Conservation (phyloP, 805 yeast species). For the Candida saitoana region DNA sequence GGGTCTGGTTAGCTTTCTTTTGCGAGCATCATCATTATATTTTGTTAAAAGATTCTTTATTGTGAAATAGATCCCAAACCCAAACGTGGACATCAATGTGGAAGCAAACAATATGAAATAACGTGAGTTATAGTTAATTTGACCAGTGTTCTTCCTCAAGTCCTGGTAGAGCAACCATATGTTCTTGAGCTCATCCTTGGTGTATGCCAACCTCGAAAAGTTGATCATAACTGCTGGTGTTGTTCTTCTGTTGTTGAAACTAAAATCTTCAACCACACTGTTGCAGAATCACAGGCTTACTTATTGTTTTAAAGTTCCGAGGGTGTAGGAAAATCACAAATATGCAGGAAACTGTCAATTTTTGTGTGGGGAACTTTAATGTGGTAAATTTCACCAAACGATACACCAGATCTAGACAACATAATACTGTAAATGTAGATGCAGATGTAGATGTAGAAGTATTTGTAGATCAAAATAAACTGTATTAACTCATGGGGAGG, state of each 20-base stretch:
- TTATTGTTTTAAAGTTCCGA: neutral
- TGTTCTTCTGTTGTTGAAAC: too few relatives aligned
- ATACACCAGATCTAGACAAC: too few relatives aligned
- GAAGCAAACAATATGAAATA: slow-evolving; percentile 41
- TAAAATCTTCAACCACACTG: neutral
- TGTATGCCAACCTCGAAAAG: slow-evolving; percentile 30
- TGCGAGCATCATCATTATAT: slow-evolving; percentile 26
- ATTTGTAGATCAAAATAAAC: too few relatives aligned
- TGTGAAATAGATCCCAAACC: slow-evolving; percentile 33
- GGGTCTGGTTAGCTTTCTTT: slow-evolving; percentile 27
- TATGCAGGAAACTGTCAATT: too few relatives aligned
- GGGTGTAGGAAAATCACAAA: too few relatives aligned
- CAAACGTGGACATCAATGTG: slow-evolving; percentile 38
- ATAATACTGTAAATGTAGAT: too few relatives aligned
- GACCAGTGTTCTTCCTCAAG: slow-evolving; percentile 33
- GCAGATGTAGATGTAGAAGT: too few relatives aligned
- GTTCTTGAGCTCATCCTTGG: slow-evolving; percentile 30
- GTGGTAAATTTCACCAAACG: too few relatives aligned
- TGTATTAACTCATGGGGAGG: too few relatives aligned
- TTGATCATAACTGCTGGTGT: slow-evolving; percentile 25
- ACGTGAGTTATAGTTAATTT: slow-evolving; percentile 37
- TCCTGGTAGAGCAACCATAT: slow-evolving; percentile 32
- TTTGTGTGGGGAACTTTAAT: too few relatives aligned
- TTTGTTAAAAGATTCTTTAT: slow-evolving; percentile 26
- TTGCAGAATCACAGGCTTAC: neutral